A percentile compares a stretch with the other conserved stretches of the same genome.
These are phyloP conservation scores for Lathyrus aphaca DNA, from an alignment of 306 rosid species.

Conservation along the genomic window DNA sequence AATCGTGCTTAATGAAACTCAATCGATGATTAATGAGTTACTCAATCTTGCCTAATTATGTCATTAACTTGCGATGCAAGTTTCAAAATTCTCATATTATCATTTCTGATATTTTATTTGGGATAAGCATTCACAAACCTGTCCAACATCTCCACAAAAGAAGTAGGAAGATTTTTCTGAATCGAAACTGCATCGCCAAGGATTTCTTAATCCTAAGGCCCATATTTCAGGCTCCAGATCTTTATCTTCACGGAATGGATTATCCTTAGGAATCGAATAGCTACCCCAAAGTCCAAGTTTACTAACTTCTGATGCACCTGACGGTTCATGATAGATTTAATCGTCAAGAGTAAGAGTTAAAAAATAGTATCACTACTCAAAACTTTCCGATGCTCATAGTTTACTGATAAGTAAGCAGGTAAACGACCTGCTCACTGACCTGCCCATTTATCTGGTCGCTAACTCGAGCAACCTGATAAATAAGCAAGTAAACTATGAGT, in stretches of 20 bases:
- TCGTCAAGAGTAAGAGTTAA: conserved; percentile 2
- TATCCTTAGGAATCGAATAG: conserved; percentile 86
- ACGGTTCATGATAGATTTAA: conserved; percentile 31
- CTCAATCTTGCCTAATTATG: neutral
- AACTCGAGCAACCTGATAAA: too few species aligned
- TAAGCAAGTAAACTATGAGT: too few species aligned
- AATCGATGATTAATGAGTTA: neutral
- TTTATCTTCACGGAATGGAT: conserved; percentile 70
- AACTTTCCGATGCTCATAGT: neutral
- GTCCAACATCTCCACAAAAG: conserved; percentile 82
- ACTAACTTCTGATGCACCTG: conserved; percentile 68
- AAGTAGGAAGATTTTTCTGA: conserved; percentile 84
- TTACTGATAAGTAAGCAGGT: too few species aligned
- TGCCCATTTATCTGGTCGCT: too few species aligned
- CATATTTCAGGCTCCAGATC: conserved; percentile 79
- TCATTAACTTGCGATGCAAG: neutral
- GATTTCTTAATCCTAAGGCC: conserved; percentile 90
- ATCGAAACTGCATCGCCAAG: conserved; percentile 99
- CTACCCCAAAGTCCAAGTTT: conserved; percentile 88
- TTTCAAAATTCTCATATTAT: neutral
- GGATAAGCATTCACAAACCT: conserved; percentile 57
- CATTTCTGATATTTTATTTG: neutral
- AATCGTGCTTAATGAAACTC: too few species aligned
- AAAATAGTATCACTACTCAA: conserved; percentile 13
- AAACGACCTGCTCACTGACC: too few species aligned